These are phyloP conservation scores for barrel medic (Medicago truncatula) DNA, from an alignment of 306 rosid species.

Conservation along the genomic window DNA sequence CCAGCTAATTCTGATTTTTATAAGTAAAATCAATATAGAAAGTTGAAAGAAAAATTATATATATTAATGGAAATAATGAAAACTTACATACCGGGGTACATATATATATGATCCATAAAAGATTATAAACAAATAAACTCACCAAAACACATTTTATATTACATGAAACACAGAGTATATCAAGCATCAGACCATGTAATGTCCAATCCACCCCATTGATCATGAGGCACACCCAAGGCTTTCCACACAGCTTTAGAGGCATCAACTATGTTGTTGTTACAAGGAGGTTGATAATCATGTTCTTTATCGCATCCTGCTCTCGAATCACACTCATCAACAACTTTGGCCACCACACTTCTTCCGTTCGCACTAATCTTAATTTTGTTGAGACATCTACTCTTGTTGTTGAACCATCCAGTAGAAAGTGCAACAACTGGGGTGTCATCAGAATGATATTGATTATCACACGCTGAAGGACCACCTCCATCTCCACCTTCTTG, in stretches of 20 bases:
- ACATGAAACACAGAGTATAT: too few relatives aligned
- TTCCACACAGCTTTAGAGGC: not conserved
- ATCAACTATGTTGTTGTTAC: not conserved
- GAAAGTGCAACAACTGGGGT: not conserved
- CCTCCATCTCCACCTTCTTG: not conserved
- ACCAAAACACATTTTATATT: too few relatives aligned
- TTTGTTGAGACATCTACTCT: not conserved
- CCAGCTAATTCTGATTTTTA: not conserved
- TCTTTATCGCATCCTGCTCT: not conserved
- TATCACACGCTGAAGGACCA: not conserved
- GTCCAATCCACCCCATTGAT: not conserved
- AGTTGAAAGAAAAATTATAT: not conserved
- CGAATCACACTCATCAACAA: constrained; percentile 1
- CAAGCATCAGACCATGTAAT: not conserved
- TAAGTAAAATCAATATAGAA: not conserved
- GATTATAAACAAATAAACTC: too few relatives aligned
- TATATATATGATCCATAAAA: too few relatives aligned
- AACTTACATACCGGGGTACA: too few relatives aligned
- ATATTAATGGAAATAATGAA: too few relatives aligned
- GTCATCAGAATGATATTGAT: not conserved
- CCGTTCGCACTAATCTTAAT: not conserved
- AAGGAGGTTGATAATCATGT: not conserved
- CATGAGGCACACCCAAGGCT: not conserved
- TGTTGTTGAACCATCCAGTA: not conserved
- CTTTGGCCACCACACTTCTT: not conserved